Percentiles rank a stretch among this genome's conserved stretches.
phyloP scores from a whole-genome alignment of 805 yeast species.

The Lachancea kluyveri region DNA sequence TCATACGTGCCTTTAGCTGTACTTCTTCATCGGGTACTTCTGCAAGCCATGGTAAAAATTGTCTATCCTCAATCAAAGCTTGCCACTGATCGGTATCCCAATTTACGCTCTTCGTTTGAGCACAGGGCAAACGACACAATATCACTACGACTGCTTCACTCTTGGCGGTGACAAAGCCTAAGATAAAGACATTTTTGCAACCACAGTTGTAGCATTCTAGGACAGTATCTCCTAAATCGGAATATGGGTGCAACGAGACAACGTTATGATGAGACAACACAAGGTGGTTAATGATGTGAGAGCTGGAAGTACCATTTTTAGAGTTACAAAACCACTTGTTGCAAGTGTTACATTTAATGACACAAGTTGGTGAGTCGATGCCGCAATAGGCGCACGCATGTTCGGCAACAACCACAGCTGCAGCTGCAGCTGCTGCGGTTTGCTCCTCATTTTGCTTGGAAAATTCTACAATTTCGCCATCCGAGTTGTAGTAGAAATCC shows the following conservation, averaged over 20 bases:
- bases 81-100: conserved; percentile 93
- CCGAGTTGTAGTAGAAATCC: conserved; percentile 1
- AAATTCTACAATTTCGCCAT: conserved; percentile 1
- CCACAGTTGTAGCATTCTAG: conserved; percentile 93
- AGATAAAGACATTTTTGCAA: conserved; percentile 63
- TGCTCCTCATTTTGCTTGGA: neutral
- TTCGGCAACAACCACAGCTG: conserved; percentile 21
- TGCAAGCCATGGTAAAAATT: conserved; percentile 78
- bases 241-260: conserved; percentile 70
- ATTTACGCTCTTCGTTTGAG: conserved; percentile 63
- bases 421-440: too few species aligned
- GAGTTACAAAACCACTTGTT: conserved; percentile 88
- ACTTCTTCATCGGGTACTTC: conserved; percentile 63
- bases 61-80: conserved; percentile 73
- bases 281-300: conserved; percentile 82
- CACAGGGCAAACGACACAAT: conserved; percentile 83
- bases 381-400: conserved; percentile 70
- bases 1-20: conserved; percentile 44
- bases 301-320: conserved; percentile 48
- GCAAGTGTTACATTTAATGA: conserved; percentile 73
- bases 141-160: conserved; percentile 81
- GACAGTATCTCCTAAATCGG: conserved; percentile 80
- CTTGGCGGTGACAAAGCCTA: conserved; percentile 86
- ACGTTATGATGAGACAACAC: conserved; percentile 72
- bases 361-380: conserved; percentile 52